Evolutionary conservation across 306 rosid genomes (phyloP).

Genomic region (Trifolium fragiferum): DNA sequence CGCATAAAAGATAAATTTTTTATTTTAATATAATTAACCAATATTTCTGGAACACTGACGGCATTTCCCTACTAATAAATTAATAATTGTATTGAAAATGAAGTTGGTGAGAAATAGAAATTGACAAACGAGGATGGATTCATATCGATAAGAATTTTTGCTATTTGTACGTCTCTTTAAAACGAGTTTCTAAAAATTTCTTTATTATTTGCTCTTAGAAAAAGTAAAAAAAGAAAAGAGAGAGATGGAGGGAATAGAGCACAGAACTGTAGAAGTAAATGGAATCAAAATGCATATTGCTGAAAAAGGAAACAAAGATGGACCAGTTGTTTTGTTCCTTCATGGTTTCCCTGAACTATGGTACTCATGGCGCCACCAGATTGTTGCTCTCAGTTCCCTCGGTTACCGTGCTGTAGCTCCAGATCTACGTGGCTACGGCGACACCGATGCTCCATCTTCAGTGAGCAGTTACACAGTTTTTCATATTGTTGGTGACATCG

Average conservation of each 20-base stretch:
- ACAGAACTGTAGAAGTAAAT: constrained; percentile 28
- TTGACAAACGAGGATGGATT: too few species aligned
- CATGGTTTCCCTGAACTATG: constrained; percentile 59
- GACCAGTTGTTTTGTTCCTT: constrained; percentile 28
- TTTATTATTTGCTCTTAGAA: too few species aligned
- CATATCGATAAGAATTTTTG: too few species aligned
- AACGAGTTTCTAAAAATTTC: too few species aligned
- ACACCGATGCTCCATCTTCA: constrained; percentile 36
- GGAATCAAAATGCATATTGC: constrained; percentile 45
- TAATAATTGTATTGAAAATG: too few species aligned
- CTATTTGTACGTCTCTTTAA: too few species aligned
- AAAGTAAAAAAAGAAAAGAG: too few species aligned
- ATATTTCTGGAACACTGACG: too few species aligned
- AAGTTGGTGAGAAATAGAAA: too few species aligned
- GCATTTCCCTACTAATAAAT: too few species aligned
- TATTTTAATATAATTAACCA: too few species aligned
- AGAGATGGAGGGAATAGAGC: constrained; percentile 7
- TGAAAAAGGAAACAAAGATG: constrained; percentile 36
- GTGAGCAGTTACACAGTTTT: constrained; percentile 20
- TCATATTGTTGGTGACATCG: constrained; percentile 45
- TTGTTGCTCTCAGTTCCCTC: constrained; percentile 32
- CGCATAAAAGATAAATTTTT: too few species aligned
- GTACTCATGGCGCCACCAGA: constrained; percentile 58
- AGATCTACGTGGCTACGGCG: constrained; percentile 45
- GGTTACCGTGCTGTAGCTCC: constrained; percentile 53